phyloP scores from a whole-genome alignment of 2,329 filamentous ascomycete genomes.

The Aspergillus novoparasiticus region DNA sequence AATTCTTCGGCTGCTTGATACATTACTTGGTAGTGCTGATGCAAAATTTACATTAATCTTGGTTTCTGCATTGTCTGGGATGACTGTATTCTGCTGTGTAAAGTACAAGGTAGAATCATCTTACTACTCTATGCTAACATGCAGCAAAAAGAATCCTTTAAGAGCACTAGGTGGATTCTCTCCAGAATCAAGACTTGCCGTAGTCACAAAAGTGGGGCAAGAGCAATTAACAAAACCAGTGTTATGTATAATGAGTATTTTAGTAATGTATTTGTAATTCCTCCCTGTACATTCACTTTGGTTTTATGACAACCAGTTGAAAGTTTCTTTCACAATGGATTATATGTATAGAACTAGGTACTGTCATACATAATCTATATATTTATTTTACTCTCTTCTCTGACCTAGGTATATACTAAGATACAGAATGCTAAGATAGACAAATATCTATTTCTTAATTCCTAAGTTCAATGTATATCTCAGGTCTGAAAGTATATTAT shows the following conservation, averaged over 20 bases:
- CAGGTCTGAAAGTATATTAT: too few species aligned
- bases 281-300: not conserved
- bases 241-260: not conserved
- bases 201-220: conserved; percentile 3
- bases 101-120: not conserved
- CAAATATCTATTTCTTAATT: too few species aligned
- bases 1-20: not conserved
- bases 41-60: not conserved
- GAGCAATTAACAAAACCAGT: not conserved
- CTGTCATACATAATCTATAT: too few species aligned
- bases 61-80: not conserved
- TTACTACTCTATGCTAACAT: not conserved
- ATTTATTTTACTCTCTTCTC: too few species aligned
- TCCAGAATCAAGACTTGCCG: not conserved
- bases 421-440: too few species aligned
- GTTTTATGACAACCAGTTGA: too few species aligned
- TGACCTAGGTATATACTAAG: too few species aligned
- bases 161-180: not conserved
- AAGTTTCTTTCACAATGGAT: too few species aligned
- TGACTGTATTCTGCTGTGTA: not conserved
- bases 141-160: not conserved
- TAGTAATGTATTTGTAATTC: conserved; percentile 2
- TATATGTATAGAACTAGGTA: too few species aligned
- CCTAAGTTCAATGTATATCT: too few species aligned
- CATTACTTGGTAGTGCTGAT: not conserved